A percentile compares a stretch with the other conserved stretches of the same genome.
Evolutionary conservation across 768 basidiomycete genomes (phyloP).

Genomic region (Tremella fuciformis): DNA sequence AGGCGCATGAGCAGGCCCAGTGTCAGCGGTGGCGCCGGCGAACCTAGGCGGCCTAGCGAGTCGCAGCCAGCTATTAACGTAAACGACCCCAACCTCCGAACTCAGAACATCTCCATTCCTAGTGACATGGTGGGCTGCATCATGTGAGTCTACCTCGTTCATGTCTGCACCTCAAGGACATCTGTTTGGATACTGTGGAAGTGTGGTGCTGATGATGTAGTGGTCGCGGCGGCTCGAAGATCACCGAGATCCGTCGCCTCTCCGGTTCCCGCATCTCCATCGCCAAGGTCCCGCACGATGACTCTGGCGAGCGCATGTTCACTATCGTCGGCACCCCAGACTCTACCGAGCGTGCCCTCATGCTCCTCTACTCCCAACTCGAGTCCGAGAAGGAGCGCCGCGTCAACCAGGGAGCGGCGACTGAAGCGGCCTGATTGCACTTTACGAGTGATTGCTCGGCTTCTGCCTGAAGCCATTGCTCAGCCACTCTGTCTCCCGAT

Average conservation of each 20-base stretch:
- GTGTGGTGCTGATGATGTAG: slow-evolving; percentile 59
- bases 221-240: slow-evolving; percentile 94
- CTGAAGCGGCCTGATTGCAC: slow-evolving; percentile 10
- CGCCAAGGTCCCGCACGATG: slow-evolving; percentile 98
- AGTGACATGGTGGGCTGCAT: slow-evolving; percentile 89
- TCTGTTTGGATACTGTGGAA: slow-evolving; percentile 1
- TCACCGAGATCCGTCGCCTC: slow-evolving; percentile 96
- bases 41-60: slow-evolving; percentile 50
- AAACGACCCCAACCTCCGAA: slow-evolving; percentile 72
- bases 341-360: slow-evolving; percentile 95
- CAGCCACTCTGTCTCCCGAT: neutral
- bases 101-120: slow-evolving; percentile 98
- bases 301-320: slow-evolving; percentile 99
- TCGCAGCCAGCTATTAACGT: slow-evolving; percentile 15
- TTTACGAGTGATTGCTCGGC: too few species aligned
- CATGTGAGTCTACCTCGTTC: slow-evolving; percentile 40
- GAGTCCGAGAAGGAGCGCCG: slow-evolving; percentile 73
- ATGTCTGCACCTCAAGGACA: too few species aligned
- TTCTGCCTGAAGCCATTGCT: neutral
- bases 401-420: slow-evolving; percentile 14
- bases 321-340: slow-evolving; percentile 92
- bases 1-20: slow-evolving; percentile 54
- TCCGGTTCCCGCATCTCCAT: slow-evolving; percentile 98
- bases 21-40: slow-evolving; percentile 55
- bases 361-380: slow-evolving; percentile 87